Percentiles rank a stretch among this genome's conserved stretches.
phyloP scores from a whole-genome alignment of 441 rosid genomes.

The Rhodomyrtus psidioides region DNA sequence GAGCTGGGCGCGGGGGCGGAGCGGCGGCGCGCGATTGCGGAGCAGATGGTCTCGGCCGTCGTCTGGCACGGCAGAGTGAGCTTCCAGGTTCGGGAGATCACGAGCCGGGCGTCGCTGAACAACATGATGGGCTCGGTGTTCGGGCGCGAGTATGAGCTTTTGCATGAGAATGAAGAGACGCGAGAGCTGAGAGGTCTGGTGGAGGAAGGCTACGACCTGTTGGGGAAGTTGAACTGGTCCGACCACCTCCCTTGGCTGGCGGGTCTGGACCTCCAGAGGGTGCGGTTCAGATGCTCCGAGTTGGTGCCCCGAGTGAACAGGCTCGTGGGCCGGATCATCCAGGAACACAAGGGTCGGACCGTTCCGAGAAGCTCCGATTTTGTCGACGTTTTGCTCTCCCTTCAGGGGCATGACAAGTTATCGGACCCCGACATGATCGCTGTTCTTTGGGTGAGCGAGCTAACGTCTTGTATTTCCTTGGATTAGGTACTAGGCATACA shows the following conservation, averaged over 20 bases:
- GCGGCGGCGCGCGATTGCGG: conserved; percentile 27
- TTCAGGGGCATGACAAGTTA: conserved; percentile 5
- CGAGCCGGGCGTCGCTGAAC: conserved; percentile 4
- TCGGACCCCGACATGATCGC: conserved; percentile 12
- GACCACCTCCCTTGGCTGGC: conserved; percentile 14
- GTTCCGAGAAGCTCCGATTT: not conserved
- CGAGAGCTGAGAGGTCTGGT: conserved; percentile 5
- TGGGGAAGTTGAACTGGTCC: conserved; percentile 16
- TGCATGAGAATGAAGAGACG: not conserved
- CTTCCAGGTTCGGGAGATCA: not conserved
- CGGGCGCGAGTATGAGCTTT: conserved; percentile 12
- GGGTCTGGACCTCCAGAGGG: conserved; percentile 4
- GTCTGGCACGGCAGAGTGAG: not conserved
- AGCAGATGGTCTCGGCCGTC: conserved; percentile 31
- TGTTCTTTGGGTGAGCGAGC: conserved; percentile 13
- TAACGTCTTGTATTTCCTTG: not conserved
- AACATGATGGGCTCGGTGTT: conserved; percentile 14
- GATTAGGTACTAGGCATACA: not conserved
- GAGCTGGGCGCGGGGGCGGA: conserved; percentile 24
- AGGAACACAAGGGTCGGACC: conserved; percentile 1
- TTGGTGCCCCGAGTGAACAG: conserved; percentile 11
- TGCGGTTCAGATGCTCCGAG: conserved; percentile 7
- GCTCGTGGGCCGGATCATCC: conserved; percentile 6
- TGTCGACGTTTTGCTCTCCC: conserved; percentile 13
- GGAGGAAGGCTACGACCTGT: conserved; percentile 11